Base-by-base conservation (phyloP, 495 filamentous ascomycete species). In the Amniculicola lignicola region DNA sequence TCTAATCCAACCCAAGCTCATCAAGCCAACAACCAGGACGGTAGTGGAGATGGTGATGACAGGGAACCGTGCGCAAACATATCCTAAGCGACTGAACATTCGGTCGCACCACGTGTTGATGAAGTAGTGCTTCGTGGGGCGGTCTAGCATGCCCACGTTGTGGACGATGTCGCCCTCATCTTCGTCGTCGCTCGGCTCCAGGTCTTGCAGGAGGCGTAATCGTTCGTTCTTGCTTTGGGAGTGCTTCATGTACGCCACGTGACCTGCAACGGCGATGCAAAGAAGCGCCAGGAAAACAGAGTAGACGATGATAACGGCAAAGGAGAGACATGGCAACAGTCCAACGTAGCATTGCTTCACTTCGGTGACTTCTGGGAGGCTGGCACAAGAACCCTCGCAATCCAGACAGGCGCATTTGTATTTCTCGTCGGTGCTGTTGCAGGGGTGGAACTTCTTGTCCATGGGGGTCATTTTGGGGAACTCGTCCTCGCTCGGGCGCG, bases 391-490 rank as follows among this genome's bases (percentile, higher is more conserved):
- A 1, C 79, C 82, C 0, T 84, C 86, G 67, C 93, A 98, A 63
- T 98, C 93, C 38, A 95, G 82, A 66, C 93, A 98, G 51, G 92
- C 85, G 69, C 93, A 98, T 53, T 89, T 82, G 70, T 87, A 96
- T 37, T 79, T 79, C 46, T 86, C 81, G 65, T 96, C 89, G 4
- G 86, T 79, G 57, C 88, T 88, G 68, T 96, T 94, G 75, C 93
- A 98, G 43, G 83, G 81, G 67, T 91, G 91, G 7, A 89, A 80
- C 24, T 64, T 77, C 63, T 87, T 81, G 19, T 84, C 66, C 61
- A 81, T 70, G 7, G 88, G 73, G 19, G 75, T 59, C 87, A 95
- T 93, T 19, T 88, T 82, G 1, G 72, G 57, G 59, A 82, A 83
- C 18, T 68, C 60, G 27, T 68, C 56, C 16, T 67, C 68, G 18